Evolutionary conservation across 768 basidiomycete genomes (phyloP).

Genomic region (Leccinum variicolor): DNA sequence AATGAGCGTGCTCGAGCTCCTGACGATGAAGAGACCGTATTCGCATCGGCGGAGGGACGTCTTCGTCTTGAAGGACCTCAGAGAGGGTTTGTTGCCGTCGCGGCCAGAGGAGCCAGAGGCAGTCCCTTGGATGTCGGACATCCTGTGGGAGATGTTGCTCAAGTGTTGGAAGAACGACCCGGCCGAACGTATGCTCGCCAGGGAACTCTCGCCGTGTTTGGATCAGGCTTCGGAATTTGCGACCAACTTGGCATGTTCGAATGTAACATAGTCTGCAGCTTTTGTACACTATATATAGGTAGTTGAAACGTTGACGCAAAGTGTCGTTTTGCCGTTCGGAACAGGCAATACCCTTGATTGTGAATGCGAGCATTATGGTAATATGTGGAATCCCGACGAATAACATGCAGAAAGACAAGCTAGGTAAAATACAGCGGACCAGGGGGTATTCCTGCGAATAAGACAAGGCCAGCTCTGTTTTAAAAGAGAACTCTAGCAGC

Average conservation of each 20-base stretch:
- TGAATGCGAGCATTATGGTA: constrained; percentile 38
- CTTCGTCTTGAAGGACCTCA: constrained; percentile 45
- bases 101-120: constrained; percentile 38
- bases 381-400: constrained; percentile 35
- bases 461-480: constrained; percentile 36
- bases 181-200: constrained; percentile 39
- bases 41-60: constrained; percentile 47
- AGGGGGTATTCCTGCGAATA: constrained; percentile 34
- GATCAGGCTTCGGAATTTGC: constrained; percentile 5
- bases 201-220: constrained; percentile 26
- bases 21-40: constrained; percentile 52
- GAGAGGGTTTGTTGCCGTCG: constrained; percentile 37
- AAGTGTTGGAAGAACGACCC: constrained; percentile 45
- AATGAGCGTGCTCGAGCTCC: constrained; percentile 58
- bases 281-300: constrained; percentile 5
- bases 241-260: neutral
- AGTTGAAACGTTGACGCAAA: neutral
- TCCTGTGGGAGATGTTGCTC: constrained; percentile 44
- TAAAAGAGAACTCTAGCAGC: constrained; percentile 28
- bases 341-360: constrained; percentile 23
- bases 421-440: constrained; percentile 42
- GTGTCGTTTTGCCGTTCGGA: neutral
- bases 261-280: neutral
- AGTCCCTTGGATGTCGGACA: constrained; percentile 42
- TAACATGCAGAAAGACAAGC: constrained; percentile 32